Percentiles rank a stretch among this genome's conserved stretches.
Evolutionary conservation across 2,329 filamentous ascomycete species (phyloP).

Genomic region (Furcasterigmium sp.): DNA sequence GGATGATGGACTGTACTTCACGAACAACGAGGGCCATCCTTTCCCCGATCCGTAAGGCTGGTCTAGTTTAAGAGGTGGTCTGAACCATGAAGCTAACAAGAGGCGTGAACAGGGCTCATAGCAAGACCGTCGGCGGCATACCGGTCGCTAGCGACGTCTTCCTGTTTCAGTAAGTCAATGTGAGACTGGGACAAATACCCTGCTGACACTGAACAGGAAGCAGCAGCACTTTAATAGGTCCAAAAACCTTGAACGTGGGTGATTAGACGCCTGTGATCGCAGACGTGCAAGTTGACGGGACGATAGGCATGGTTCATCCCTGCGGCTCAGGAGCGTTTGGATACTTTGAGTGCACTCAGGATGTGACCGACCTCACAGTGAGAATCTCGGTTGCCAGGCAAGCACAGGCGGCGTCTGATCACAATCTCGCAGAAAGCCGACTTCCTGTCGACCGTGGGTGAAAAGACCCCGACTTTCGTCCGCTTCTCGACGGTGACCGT

Average conservation of each 20-base stretch:
- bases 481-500: conserved; percentile 69
- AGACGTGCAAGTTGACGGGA: too few relatives aligned
- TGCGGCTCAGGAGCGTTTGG: conserved; percentile 31
- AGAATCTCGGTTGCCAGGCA: too few relatives aligned
- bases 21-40: conserved; percentile 48
- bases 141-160: conserved; percentile 44
- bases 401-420: neutral
- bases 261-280: neutral
- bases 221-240: conserved; percentile 52
- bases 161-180: conserved; percentile 39
- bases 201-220: conserved; percentile 21
- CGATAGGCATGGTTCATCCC: conserved; percentile 24
- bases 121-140: conserved; percentile 47
- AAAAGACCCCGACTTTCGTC: conserved; percentile 53
- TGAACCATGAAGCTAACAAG: neutral
- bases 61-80: neutral
- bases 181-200: too few relatives aligned
- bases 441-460: conserved; percentile 43
- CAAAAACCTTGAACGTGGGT: conserved; percentile 39
- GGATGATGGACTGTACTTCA: conserved; percentile 47
- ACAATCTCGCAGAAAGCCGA: conserved; percentile 7
- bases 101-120: conserved; percentile 26
- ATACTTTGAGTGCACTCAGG: conserved; percentile 40
- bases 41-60: conserved; percentile 37
- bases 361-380: conserved; percentile 38